phyloP scores from a whole-genome alignment of 331 rosid genomes.

The Dryas integrifolia region DNA sequence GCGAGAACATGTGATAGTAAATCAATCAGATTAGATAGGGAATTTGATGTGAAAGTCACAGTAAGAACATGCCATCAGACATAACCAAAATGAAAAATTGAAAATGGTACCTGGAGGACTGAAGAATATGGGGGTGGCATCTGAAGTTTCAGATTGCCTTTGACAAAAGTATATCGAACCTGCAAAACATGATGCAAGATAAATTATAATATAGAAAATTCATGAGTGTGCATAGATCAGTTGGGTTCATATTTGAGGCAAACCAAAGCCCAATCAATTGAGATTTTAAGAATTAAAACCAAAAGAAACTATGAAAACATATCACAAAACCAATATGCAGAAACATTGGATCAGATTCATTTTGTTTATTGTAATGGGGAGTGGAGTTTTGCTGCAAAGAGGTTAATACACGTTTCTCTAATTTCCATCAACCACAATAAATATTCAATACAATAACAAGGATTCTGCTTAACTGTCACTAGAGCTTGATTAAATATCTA shows the following conservation, averaged over 20 bases:
- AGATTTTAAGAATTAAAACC: background rate
- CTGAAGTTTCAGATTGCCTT: constrained; percentile 67
- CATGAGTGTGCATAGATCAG: background rate
- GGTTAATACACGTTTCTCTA: too few species aligned
- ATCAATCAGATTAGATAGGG: background rate
- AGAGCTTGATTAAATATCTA: background rate
- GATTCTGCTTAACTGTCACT: background rate
- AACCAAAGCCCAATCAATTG: background rate
- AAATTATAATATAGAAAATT: background rate
- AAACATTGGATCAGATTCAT: background rate
- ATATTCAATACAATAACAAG: background rate
- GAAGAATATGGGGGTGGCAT: constrained; percentile 77
- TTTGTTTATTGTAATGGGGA: background rate
- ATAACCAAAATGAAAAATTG: constrained; percentile 5
- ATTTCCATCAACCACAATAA: background rate
- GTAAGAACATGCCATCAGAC: background rate
- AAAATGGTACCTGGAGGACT: constrained; percentile 72
- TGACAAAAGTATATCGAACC: constrained; percentile 78
- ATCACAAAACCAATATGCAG: background rate
- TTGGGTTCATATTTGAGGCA: background rate
- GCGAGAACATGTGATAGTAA: background rate
- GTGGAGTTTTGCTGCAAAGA: background rate
- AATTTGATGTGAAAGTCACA: background rate
- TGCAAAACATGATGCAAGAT: constrained; percentile 30
- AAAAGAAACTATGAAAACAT: background rate